Percentiles rank a stretch among this genome's conserved stretches.
Conservation (phyloP, 352 stramenopile genomes). For the Pythium periplocum region DNA sequence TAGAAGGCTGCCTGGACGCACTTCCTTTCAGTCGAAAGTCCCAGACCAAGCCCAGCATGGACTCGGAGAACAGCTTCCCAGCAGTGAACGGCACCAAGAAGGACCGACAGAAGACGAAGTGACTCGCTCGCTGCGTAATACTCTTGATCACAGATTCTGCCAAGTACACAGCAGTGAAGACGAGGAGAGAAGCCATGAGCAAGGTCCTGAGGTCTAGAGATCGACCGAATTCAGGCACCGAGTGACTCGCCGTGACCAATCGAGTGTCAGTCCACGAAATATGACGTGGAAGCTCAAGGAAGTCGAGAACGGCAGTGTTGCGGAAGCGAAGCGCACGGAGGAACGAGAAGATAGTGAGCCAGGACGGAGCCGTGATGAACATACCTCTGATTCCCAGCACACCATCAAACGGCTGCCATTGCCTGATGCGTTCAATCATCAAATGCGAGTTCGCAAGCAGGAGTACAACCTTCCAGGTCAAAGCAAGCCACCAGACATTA, state of each 20-base stretch:
- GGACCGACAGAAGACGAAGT: conserved; percentile 7
- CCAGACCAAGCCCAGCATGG: conserved; percentile 9
- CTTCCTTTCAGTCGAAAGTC: not conserved
- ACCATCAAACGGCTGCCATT: conserved; percentile 3
- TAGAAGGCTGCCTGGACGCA: not conserved
- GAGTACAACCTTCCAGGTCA: conserved; percentile 11
- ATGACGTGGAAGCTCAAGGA: conserved; percentile 7
- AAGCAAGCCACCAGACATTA: conserved; percentile 24
- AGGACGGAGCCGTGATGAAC: conserved; percentile 4
- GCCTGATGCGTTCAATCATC: not conserved
- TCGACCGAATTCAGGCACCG: conserved; percentile 4
- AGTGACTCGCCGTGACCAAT: not conserved
- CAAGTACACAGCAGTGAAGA: not conserved
- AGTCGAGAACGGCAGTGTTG: conserved; percentile 5
- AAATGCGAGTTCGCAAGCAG: not conserved
- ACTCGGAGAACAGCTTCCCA: not conserved
- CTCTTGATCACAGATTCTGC: not conserved
- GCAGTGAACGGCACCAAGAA: conserved; percentile 14
- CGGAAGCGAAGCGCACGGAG: conserved; percentile 9
- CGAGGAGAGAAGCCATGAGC: not conserved
- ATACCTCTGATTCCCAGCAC: conserved; percentile 9
- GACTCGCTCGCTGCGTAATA: not conserved
- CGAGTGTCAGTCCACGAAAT: not conserved
- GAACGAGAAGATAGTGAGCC: conserved; percentile 8
- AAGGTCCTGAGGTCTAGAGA: conserved; percentile 5